phyloP scores from a whole-genome alignment of 306 rosid genomes.

The Carpinus fangiana region DNA sequence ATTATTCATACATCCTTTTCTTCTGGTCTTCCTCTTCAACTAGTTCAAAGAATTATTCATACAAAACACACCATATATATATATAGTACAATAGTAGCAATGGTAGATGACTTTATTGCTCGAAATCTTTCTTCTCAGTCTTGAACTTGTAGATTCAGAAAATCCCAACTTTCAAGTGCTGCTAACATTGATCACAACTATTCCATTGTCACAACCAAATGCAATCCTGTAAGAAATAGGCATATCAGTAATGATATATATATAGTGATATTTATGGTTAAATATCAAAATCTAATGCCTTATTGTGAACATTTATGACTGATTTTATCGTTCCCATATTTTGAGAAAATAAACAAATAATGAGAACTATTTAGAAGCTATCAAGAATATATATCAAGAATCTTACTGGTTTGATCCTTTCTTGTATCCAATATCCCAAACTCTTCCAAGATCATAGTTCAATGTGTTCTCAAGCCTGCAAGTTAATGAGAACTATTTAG shows the following conservation, averaged over 20 bases:
- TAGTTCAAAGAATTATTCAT: background rate
- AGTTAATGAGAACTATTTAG: background rate
- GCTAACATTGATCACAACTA: slow-evolving; percentile 18
- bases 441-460: slow-evolving; percentile 39
- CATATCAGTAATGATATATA: background rate
- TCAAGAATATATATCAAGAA: background rate
- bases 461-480: slow-evolving; percentile 34
- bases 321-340: background rate
- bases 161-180: background rate
- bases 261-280: background rate
- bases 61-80: background rate
- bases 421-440: slow-evolving; percentile 38
- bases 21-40: background rate
- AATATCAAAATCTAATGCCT: background rate
- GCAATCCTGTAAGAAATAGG: slow-evolving; percentile 23
- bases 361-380: no score
- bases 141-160: background rate
- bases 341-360: background rate
- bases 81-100: background rate
- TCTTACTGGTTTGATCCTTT: slow-evolving; percentile 40
- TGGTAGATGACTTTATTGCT: background rate
- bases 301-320: background rate
- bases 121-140: background rate
- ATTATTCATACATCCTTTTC: background rate
- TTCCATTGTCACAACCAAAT: slow-evolving; percentile 37